Percentiles rank a stretch among this genome's conserved stretches.
Evolutionary conservation across 345 rosid species (phyloP).

Genomic region (Mercurialis annua): DNA sequence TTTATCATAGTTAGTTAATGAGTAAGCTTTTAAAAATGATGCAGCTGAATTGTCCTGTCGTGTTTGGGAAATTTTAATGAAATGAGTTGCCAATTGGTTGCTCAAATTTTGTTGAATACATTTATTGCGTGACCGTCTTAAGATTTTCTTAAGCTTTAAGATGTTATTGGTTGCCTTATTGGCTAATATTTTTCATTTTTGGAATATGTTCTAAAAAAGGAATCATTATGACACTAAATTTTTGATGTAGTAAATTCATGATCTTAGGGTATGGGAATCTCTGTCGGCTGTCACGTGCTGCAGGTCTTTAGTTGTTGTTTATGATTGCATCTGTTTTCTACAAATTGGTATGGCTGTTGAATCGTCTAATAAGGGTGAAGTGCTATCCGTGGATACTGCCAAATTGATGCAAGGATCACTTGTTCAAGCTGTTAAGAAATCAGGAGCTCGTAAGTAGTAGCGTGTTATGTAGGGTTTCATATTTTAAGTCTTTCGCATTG

Average conservation of each 20-base stretch:
- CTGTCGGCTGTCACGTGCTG: slow-evolving; percentile 63
- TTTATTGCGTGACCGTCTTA: neutral
- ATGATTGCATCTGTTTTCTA: slow-evolving; percentile 49
- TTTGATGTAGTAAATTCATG: neutral
- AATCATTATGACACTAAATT: neutral
- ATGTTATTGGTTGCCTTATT: no score
- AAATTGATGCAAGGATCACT: slow-evolving; percentile 69
- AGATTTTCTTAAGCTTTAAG: neutral
- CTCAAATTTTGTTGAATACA: neutral
- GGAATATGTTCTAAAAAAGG: neutral
- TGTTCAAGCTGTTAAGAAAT: slow-evolving; percentile 58
- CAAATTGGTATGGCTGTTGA: slow-evolving; percentile 80
- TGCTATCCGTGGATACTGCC: slow-evolving; percentile 45
- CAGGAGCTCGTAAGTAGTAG: slow-evolving; percentile 62
- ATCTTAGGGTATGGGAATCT: slow-evolving; percentile 80
- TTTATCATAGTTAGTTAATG: neutral
- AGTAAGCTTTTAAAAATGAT: neutral
- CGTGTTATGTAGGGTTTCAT: neutral
- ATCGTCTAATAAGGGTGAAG: slow-evolving; percentile 38
- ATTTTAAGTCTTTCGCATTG: neutral
- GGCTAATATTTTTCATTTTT: no score
- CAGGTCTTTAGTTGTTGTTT: slow-evolving; percentile 65
- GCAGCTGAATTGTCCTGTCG: neutral
- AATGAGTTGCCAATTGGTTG: neutral
- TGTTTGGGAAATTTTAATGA: no score